Evolutionary conservation across 1,284 basidiomycete species (phyloP), one percentile per base, ranked within the genome.

Genomic region (Ceratobasidium sp.): DNA sequence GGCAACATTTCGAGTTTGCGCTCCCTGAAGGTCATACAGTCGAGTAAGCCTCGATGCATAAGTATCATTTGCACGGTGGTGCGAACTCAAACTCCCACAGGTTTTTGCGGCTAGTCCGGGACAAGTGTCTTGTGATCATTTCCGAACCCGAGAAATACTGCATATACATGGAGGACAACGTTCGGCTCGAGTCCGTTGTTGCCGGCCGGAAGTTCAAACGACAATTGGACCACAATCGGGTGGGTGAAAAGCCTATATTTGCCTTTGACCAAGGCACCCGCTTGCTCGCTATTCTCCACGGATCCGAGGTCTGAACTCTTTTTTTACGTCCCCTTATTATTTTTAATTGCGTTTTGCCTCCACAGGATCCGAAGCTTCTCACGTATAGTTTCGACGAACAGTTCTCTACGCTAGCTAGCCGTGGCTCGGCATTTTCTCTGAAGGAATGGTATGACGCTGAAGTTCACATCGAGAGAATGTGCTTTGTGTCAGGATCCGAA

Each of bases 391-490:
- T 62, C 19, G 61, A 62, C 19, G 61, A 62, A n/a, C 43, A n/a
- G n/a, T 62, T 62, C 11, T 40, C 61, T 11, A 43, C 29, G 9
- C 19, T 62, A 43, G 17, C 37, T 2, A 25, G 61, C 25, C 61
- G 37, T 43, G 61, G 61, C 61, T 62, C 61, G 22, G n/a, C 61
- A n/a, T 43, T 62, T 32, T 5, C 37, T 22, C 37, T 62, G 37
- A 62, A 83, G 22, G 40, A 43, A 19, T 77, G 77, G 67, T 79
- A 77, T 32, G 56, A 56, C 1, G 22, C 19, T 0, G 32, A 62
- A 13, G 51, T 22, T 15, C 8, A 40, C 1, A 54, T 77, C 22
- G 54, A 73, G 1, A 65, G 44, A 29, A 76, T 76, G 40, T 76
- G 65, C 29, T 74, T 78, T 67, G 62, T 78, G 17, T 43, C 61